Evolutionary conservation across 2,329 filamentous ascomycete species (phyloP), one percentile per base, ranked within the genome.

Genomic region (Fusarium devonianum): DNA sequence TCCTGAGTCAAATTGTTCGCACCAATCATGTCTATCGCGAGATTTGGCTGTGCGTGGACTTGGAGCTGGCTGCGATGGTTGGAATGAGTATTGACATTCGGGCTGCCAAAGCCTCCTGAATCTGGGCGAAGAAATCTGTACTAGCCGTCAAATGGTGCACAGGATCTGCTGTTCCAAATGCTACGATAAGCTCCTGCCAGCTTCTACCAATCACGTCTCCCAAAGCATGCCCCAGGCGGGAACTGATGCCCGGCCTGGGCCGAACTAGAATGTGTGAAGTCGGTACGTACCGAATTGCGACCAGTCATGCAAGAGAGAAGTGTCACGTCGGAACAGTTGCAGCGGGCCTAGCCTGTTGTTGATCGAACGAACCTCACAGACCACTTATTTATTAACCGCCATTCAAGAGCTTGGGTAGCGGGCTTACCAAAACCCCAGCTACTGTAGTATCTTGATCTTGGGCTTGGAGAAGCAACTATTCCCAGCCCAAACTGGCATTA

Each of bases 151-250:
- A 60, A 49, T n/a, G 18, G 39, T 37, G 32, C 16, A 30, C 56
- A 37, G 29, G 28, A 51, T 42, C 42, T 45, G 42, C 49, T 37
- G 29, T 50, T n/a, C 38, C 41, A 45, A 43, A 42, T 46, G 28
- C 42, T 42, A 43, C 43, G 45, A 44, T 33, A 42, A 57, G 45
- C 53, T 46, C 42, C 32, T 33, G 40, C 30, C 35, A 53, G 48
- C 46, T 58, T 14, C 44, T 48, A n/a, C 61, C 56, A 64, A 64
- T 64, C 40, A 60, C 38, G 39, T 50, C 32, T 4, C 18, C 36
- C 28, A 39, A 43, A 36, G 34, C 16, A 3, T 37, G 38, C 58
- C 56, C 60, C 53, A 51, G 56, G 47, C 23, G 23, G 23, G n/a
- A n/a, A 3, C 23, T 26, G n/a, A n/a, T n/a, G 6, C 10, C 21